phyloP scores from a whole-genome alignment of 495 filamentous ascomycete species.

The Wilcoxina mikolae region DNA sequence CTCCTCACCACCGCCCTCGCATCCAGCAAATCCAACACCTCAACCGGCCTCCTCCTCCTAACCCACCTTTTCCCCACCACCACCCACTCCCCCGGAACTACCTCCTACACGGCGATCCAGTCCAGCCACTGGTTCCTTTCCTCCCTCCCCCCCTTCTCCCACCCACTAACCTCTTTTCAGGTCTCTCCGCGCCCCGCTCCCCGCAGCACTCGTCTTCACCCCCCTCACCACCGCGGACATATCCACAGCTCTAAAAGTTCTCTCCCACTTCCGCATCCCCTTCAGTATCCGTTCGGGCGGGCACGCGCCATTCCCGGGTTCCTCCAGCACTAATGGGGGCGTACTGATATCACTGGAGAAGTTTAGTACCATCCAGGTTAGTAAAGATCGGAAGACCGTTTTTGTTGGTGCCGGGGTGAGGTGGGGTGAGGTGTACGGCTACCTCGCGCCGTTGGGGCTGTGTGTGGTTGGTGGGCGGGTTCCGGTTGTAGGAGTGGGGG shows the following conservation, averaged over 20 bases:
- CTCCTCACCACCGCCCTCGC: too few relatives aligned
- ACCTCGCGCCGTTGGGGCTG: conserved; percentile 3
- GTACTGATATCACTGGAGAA: not conserved
- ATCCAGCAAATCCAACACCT: too few relatives aligned
- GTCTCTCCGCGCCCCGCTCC: not conserved
- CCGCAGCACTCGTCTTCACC: not conserved
- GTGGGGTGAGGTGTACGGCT: conserved; percentile 19
- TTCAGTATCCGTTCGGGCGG: conserved; percentile 42
- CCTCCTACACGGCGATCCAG: not conserved
- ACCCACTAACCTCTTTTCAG: not conserved
- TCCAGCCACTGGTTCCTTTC: not conserved
- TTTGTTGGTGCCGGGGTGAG: conserved; percentile 11
- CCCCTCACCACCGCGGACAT: not conserved
- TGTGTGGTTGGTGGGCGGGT: conserved; percentile 30
- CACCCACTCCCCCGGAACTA: too few relatives aligned
- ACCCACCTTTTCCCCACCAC: too few relatives aligned
- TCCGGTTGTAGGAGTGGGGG: conserved; percentile 6
- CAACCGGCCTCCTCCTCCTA: too few relatives aligned
- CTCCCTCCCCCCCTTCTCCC: not conserved
- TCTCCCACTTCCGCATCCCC: conserved; percentile 13
- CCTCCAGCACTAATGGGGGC: not conserved
- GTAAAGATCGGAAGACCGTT: conserved; percentile 2
- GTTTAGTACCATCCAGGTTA: not conserved
- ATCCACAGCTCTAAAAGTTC: not conserved
- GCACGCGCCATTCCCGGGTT: conserved; percentile 29